phyloP scores from a whole-genome alignment of 106 monocot species.

The Alisma plantagoaquatica region DNA sequence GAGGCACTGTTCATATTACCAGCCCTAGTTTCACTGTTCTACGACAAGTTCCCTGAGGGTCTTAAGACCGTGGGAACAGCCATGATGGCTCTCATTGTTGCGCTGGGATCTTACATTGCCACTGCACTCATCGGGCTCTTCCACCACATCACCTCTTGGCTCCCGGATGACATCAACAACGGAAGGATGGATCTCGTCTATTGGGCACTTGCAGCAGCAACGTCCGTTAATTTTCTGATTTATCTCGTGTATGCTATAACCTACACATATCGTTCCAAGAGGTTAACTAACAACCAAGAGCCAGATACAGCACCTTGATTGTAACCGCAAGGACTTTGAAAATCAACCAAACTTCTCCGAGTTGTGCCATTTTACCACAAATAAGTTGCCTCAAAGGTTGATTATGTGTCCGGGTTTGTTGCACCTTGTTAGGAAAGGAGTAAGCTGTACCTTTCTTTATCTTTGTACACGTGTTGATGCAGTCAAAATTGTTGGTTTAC shows the following conservation, averaged over 20 bases:
- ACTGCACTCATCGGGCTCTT: slow-evolving; percentile 31
- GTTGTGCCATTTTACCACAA: no score
- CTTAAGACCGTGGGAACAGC: slow-evolving; percentile 39
- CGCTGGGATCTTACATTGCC: slow-evolving; percentile 45
- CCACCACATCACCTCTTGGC: slow-evolving; percentile 26
- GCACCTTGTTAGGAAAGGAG: no score
- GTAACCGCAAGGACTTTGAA: no score
- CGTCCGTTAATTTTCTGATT: slow-evolving; percentile 32
- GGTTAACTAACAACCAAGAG: no score
- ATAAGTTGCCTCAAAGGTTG: no score
- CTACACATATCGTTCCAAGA: slow-evolving; percentile 34
- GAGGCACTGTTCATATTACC: slow-evolving; percentile 70
- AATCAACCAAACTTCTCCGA: no score
- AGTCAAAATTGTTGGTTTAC: no score
- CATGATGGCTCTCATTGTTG: slow-evolving; percentile 27
- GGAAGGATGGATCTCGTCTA: slow-evolving; percentile 44
- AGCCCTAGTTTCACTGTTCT: slow-evolving; percentile 43
- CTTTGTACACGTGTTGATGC: no score
- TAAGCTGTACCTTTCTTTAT: no score
- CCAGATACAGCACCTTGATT: no score
- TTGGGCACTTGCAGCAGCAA: slow-evolving; percentile 32
- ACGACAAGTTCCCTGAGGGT: slow-evolving; percentile 49
- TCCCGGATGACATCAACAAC: slow-evolving; percentile 42
- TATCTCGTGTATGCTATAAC: slow-evolving; percentile 30
- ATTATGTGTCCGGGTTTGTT: no score